Evolutionary conservation across 2,329 filamentous ascomycete species (phyloP).

Genomic region (Scytalidium lignicola): DNA sequence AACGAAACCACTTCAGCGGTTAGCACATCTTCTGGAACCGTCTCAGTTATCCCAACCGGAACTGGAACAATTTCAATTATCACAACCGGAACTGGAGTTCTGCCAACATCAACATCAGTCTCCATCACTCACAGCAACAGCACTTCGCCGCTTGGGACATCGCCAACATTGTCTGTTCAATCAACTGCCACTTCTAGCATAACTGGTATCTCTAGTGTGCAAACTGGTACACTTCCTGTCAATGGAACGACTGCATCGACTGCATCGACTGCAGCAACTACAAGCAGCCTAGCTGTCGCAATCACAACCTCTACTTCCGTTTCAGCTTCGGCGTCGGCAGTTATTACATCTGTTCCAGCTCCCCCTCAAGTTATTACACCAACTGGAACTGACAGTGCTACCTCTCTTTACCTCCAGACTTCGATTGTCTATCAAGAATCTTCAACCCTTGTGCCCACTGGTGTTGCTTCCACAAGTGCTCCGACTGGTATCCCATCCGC

Average conservation of each 20-base stretch:
- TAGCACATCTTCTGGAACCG: constrained; percentile 1
- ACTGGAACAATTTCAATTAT: constrained; percentile 5
- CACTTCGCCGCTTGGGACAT: neutral
- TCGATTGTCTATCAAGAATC: constrained; percentile 21
- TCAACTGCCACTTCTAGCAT: neutral
- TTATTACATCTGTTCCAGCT: neutral
- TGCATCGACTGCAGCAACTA: neutral
- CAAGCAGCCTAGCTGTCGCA: neutral
- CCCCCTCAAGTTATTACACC: constrained; percentile 12
- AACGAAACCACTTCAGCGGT: neutral
- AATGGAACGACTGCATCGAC: constrained; percentile 3
- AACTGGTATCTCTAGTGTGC: constrained; percentile 5
- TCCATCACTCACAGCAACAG: neutral
- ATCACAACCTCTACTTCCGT: constrained; percentile 2
- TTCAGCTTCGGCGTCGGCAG: neutral
- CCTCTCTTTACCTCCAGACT: constrained; percentile 20
- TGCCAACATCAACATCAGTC: neutral
- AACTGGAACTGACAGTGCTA: constrained; percentile 19
- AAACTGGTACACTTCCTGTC: constrained; percentile 6
- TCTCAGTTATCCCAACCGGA: constrained; percentile 2
- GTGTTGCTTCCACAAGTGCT: constrained; percentile 8
- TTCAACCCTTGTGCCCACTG: constrained; percentile 10
- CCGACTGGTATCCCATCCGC: constrained; percentile 19
- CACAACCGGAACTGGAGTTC: neutral
- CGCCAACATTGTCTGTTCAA: constrained; percentile 4